Evolutionary conservation across 1,139 yeast genomes (phyloP), one percentile per base, ranked within the genome.

Genomic region (Blastobotrys buckinghamii): DNA sequence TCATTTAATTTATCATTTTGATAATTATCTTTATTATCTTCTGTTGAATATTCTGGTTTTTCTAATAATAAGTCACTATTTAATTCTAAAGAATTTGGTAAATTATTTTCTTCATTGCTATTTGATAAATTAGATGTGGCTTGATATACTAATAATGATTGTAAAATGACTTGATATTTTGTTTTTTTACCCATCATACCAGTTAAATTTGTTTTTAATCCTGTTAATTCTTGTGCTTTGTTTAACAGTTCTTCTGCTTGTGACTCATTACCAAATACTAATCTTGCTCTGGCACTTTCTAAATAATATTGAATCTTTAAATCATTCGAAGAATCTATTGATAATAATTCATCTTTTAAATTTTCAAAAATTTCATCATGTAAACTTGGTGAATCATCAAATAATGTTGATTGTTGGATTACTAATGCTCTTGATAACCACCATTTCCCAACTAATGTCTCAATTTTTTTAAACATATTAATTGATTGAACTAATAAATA

Each of bases 181-280:
- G 98, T 90, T 63, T 94, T 75, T 62, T 83, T 85, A 6, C 96
- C 97, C 57, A 82, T 80, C 44, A 92, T 87, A 55, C 98, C 98
- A 1, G 97, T 84, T 44, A 90, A 68, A 0, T 83, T 76, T 53
- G 84, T 76, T 39, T 75, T 70, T 44, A 94, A 73, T 1, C 79
- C 77, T 0, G 95, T 80, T 12, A 52, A 44, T 16, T 72, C 50
- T 74, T 76, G 27, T 77, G 94, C 65, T 71, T 75, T 12, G 66
- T 68, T 59, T 78, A 74, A 29, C 74, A 73, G 9, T 77, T 79
- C 42, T 79, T 75, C 47, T 74, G 72, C 63, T 78, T 90, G 36
- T 79, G 76, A 55, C 71, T 82, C 56, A 79, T 80, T 55, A 77
- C 84, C 56, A 81, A 71, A 42, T 77, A 79, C 57, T 70, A 73